These are phyloP conservation scores for Ustilaginoidea virens DNA, from an alignment of 2,329 filamentous ascomycete genomes.

Conservation along the genomic window DNA sequence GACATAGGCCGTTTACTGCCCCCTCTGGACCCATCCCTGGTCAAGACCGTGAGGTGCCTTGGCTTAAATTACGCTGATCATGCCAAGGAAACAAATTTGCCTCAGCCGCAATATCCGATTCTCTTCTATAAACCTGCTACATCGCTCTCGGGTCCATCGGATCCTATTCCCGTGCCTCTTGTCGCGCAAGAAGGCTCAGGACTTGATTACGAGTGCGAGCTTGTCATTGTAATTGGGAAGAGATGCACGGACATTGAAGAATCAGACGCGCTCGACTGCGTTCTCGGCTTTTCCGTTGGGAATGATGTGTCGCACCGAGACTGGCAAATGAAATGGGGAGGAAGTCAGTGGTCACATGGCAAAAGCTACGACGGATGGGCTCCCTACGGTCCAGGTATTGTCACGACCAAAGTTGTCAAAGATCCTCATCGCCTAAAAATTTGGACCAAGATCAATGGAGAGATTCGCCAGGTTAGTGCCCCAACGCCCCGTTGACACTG, in stretches of 20 bases:
- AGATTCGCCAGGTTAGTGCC: slow-evolving; percentile 32
- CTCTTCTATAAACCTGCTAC: slow-evolving; percentile 53
- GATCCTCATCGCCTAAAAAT: slow-evolving; percentile 43
- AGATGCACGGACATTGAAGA: slow-evolving; percentile 49
- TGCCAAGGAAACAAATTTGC: slow-evolving; percentile 52
- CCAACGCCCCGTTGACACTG: too few species aligned
- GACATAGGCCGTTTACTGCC: slow-evolving; percentile 42
- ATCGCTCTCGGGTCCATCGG: slow-evolving; percentile 45
- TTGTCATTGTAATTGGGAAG: slow-evolving; percentile 59
- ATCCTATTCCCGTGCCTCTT: slow-evolving; percentile 49
- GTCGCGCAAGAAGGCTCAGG: slow-evolving; percentile 51
- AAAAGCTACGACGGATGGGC: slow-evolving; percentile 68
- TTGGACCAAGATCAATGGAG: slow-evolving; percentile 42
- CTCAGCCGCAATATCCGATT: slow-evolving; percentile 55
- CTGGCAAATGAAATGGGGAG: slow-evolving; percentile 55
- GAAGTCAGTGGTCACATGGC: slow-evolving; percentile 55
- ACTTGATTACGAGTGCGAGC: slow-evolving; percentile 68
- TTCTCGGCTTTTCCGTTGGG: slow-evolving; percentile 59
- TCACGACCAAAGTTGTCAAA: slow-evolving; percentile 35
- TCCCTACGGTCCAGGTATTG: slow-evolving; percentile 57
- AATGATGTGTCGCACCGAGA: slow-evolving; percentile 72
- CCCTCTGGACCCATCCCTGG: slow-evolving; percentile 46
- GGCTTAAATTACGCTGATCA: slow-evolving; percentile 61
- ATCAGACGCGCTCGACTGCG: slow-evolving; percentile 50
- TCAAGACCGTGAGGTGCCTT: slow-evolving; percentile 52